Base-by-base conservation (phyloP, 164 flowering plant genomes). In the Piper betle region DNA sequence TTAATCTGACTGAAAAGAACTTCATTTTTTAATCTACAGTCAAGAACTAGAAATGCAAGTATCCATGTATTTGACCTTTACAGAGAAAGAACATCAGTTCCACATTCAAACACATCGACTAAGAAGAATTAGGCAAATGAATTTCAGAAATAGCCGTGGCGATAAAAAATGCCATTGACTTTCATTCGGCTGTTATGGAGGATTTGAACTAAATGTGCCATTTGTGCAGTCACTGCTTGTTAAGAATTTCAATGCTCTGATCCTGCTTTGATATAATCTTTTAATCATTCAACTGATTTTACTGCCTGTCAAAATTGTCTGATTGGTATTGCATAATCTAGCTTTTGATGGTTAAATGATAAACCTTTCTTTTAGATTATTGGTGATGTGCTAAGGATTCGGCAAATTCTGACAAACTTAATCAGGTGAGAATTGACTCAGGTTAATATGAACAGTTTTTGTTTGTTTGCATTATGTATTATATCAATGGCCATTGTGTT, bases 401-500 rank as follows among this genome's bases (percentile, higher is more conserved):
- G 97, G 37, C 99, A 93, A 78, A 93, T 93, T 71, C 91, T 93
- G 60, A 93, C 99, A 40, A 93, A 93, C 71, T 76, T 93, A 86
- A 78, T 93, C 81, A 93, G 97, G 98, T 90, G 78, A 40, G 68
- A 20, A 20, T 59, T 18, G 18, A n/a, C 20, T 42, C 46, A 42
- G 46, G 11, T 42, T 42, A 42, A 42, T 42, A 42, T 42, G 0
- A 11, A 42, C 9, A 42, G 11, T 42, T 10, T 46, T 46, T 46
- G 3, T 6, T 25, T 25, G 33, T 25, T 25, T 2, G 33, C 33
- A 25, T 25, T 25, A 25, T 25, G 33, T 25, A 25, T 25, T 25
- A 25, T 25, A 25, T 25, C 33, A 25, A 25, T 25, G 33, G 33
- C 33, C 33, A 25, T 25, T 25, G 33, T 25, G 33, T 25, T 25